phyloP scores from a whole-genome alignment of 768 basidiomycete species.

The Leccinum disarticulatum region DNA sequence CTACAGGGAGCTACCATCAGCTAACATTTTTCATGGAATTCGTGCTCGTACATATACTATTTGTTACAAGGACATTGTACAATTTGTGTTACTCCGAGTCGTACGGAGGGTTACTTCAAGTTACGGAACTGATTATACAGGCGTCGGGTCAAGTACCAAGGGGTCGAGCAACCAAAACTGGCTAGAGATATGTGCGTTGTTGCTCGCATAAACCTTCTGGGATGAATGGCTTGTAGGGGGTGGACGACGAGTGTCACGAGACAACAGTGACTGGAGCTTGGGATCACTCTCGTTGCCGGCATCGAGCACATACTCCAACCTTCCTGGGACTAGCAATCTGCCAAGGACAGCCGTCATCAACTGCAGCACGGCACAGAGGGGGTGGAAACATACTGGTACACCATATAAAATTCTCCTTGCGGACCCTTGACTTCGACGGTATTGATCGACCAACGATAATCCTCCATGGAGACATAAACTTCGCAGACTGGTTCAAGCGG shows the following conservation, averaged over 20 bases:
- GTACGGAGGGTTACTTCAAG: too few relatives aligned
- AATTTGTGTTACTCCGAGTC: too few relatives aligned
- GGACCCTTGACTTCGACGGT: background rate
- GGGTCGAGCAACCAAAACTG: constrained; percentile 3
- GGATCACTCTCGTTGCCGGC: background rate
- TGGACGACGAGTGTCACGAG: background rate
- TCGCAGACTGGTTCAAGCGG: background rate
- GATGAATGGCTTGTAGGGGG: background rate
- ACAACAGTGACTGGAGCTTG: background rate
- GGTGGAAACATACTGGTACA: background rate
- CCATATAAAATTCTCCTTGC: background rate
- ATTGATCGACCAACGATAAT: constrained; percentile 3
- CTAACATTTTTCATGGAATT: too few relatives aligned
- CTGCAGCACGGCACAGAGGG: background rate
- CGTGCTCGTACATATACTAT: too few relatives aligned
- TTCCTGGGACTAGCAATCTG: background rate
- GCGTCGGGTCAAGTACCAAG: background rate
- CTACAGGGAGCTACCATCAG: too few relatives aligned
- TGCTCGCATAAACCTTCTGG: constrained; percentile 2
- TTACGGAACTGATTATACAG: too few relatives aligned
- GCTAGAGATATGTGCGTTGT: constrained; percentile 4
- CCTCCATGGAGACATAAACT: background rate
- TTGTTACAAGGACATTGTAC: too few relatives aligned
- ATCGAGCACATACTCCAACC: constrained; percentile 3
- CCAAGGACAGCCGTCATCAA: background rate